These are phyloP conservation scores for Chlorella sp. DNA, from an alignment of 139 green algal genomes.

Conservation along the genomic window DNA sequence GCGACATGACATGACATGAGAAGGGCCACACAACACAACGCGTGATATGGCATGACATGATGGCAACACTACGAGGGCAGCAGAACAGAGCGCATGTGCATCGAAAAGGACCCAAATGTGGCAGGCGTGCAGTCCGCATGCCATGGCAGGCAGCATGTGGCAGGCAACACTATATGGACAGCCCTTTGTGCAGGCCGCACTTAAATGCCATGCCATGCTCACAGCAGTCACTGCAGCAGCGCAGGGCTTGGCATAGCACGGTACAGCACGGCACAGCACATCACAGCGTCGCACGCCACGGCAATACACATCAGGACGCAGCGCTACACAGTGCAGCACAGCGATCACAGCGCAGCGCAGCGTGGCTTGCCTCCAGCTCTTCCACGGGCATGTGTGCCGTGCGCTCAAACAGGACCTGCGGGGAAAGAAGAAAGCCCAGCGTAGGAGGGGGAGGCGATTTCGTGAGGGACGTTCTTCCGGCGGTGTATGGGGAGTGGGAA, in stretches of 20 bases:
- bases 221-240: not conserved
- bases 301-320: not conserved
- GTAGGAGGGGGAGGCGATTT: not conserved
- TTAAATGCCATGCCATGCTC: not conserved
- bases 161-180: too few species aligned
- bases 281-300: too few species aligned
- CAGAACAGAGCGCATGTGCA: not conserved
- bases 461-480: too few species aligned
- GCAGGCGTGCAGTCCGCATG: not conserved
- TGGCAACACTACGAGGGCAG: too few species aligned
- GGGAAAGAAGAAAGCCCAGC: not conserved
- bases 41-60: too few species aligned
- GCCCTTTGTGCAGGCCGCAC: too few species aligned
- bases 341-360: not conserved
- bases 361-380: not conserved
- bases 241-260: not conserved
- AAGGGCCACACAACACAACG: too few species aligned
- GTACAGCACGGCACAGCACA: not conserved
- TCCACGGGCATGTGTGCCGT: not conserved
- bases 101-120: too few species aligned
- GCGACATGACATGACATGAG: too few species aligned
- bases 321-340: not conserved
- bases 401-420: conserved; percentile 20
- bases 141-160: not conserved
- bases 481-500: too few species aligned